Conservation (phyloP, 768 basidiomycete genomes). For the Basidioascus undulatus region DNA sequence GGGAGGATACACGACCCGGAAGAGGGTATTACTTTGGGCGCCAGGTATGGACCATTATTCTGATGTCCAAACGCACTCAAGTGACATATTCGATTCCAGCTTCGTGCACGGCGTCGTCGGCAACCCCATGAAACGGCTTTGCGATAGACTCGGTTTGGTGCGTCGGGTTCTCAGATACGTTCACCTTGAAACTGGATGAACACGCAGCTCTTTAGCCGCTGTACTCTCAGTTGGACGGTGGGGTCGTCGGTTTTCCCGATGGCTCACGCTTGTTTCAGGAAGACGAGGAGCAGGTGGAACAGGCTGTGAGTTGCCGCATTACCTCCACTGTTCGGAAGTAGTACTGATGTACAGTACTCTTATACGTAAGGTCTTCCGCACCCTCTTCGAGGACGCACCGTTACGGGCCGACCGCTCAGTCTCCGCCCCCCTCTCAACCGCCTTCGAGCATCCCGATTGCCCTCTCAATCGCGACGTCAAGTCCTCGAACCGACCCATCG, state of each 20-base stretch:
- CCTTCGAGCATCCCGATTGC: conserved; percentile 2
- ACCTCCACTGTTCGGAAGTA: no score
- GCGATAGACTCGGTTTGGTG: conserved; percentile 2
- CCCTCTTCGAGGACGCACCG: neutral
- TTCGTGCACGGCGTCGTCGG: conserved; percentile 6
- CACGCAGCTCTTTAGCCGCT: neutral
- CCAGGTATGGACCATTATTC: neutral
- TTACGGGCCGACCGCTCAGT: neutral
- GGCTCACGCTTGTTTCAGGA: neutral
- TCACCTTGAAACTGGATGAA: neutral
- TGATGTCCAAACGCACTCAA: neutral
- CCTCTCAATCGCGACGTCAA: conserved; percentile 1
- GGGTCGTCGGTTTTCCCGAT: no score
- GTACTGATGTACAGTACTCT: no score
- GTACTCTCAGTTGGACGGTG: no score
- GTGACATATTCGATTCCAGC: neutral
- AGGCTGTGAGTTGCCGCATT: no score
- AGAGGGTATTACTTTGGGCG: conserved; percentile 2
- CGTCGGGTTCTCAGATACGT: neutral
- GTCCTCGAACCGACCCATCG: neutral
- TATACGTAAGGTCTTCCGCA: no score
- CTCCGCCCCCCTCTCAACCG: neutral
- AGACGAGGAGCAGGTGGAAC: neutral
- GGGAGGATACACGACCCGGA: conserved; percentile 2
- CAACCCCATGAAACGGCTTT: conserved; percentile 4